Evolutionary conservation across 495 filamentous ascomycete species (phyloP).

Genomic region (Daldinia concentrica): DNA sequence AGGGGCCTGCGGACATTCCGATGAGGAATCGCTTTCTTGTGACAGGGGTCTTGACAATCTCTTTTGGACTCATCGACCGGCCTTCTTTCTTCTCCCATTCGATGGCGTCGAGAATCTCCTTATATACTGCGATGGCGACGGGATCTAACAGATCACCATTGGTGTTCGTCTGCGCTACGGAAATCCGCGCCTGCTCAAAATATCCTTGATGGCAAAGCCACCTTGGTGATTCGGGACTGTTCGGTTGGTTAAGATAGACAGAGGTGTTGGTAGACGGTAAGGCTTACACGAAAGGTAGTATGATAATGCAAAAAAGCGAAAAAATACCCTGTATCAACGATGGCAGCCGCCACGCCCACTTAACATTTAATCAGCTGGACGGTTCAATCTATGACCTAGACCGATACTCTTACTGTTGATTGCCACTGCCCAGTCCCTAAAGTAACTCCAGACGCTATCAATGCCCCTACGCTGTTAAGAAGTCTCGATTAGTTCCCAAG

Average conservation of each 20-base stretch:
- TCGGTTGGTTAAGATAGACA: not conserved
- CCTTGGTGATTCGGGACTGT: slow-evolving; percentile 61
- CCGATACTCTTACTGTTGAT: slow-evolving; percentile 46
- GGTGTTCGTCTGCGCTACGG: slow-evolving; percentile 59
- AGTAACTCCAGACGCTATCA: slow-evolving; percentile 62
- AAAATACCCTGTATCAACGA: slow-evolving; percentile 65
- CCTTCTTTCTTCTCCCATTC: slow-evolving; percentile 59
- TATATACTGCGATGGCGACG: slow-evolving; percentile 54
- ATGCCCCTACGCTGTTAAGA: slow-evolving; percentile 45
- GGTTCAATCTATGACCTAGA: not conserved
- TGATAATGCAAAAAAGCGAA: slow-evolving; percentile 60
- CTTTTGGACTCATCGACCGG: slow-evolving; percentile 51
- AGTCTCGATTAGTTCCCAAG: not conserved
- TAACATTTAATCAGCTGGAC: slow-evolving; percentile 5
- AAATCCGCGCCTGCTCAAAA: slow-evolving; percentile 45
- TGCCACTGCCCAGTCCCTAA: slow-evolving; percentile 60
- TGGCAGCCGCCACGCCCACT: slow-evolving; percentile 64
- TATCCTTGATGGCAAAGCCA: slow-evolving; percentile 57
- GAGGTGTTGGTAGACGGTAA: not conserved
- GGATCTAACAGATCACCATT: slow-evolving; percentile 54
- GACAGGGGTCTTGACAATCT: slow-evolving; percentile 53
- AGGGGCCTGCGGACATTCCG: slow-evolving; percentile 54
- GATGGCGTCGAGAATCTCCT: slow-evolving; percentile 55
- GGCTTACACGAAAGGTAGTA: slow-evolving; percentile 61
- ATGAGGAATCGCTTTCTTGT: slow-evolving; percentile 58